phyloP scores from a whole-genome alignment of 2,329 filamentous ascomycete genomes.

The Chaetomiaceae sp. region DNA sequence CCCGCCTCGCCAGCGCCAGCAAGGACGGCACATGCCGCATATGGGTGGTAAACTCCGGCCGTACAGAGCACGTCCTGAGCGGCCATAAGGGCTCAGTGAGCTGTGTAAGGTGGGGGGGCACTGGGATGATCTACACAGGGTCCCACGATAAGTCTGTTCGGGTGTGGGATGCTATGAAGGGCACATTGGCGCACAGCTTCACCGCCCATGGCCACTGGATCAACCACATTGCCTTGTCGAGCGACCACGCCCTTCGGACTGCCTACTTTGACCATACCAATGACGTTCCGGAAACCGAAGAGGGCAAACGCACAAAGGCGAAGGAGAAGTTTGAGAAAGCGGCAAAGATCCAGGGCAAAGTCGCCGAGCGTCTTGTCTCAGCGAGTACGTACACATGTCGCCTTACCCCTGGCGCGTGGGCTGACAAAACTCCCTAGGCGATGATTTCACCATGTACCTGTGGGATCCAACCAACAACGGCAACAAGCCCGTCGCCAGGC shows the following conservation, averaged over 20 bases:
- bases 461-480: constrained; percentile 76
- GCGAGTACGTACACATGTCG: constrained; percentile 50
- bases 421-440: constrained; percentile 34
- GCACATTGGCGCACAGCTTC: constrained; percentile 74
- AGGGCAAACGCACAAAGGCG: constrained; percentile 70
- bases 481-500: constrained; percentile 78
- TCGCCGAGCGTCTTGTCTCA: constrained; percentile 81
- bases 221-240: constrained; percentile 90
- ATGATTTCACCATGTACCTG: constrained; percentile 94
- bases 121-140: constrained; percentile 73
- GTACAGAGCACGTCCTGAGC: constrained; percentile 75
- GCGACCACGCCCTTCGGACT: constrained; percentile 83
- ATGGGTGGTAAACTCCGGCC: constrained; percentile 76
- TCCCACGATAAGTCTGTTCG: constrained; percentile 92
- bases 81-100: constrained; percentile 87
- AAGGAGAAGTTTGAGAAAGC: constrained; percentile 82
- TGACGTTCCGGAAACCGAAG: constrained; percentile 60
- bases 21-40: constrained; percentile 86
- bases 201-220: constrained; percentile 81
- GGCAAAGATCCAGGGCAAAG: constrained; percentile 67
- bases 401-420: neutral
- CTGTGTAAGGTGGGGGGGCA: constrained; percentile 94
- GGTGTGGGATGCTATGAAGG: constrained; percentile 78
- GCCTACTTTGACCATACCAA: constrained; percentile 80
- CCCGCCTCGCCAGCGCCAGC: constrained; percentile 77